Evolutionary conservation across 208 protist species (phyloP), one percentile per base, ranked within the genome.

Genomic region (Crithidia sp.): DNA sequence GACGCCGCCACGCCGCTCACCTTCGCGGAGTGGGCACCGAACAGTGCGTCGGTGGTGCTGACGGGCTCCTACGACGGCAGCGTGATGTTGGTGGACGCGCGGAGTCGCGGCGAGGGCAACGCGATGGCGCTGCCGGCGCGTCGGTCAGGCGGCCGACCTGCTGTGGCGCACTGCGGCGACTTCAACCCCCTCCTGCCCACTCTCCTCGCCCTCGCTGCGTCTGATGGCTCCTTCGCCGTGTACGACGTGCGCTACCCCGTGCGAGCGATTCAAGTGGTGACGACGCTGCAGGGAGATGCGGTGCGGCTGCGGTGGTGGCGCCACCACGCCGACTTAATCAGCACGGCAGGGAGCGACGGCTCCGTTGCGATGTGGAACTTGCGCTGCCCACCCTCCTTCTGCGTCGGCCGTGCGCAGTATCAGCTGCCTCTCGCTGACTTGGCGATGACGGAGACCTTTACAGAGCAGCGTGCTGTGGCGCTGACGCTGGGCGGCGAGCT

Each of bases 301-400:
- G 70, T 85, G 37, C 76, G 79, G 8, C 56, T 96, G 77, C 77
- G 77, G 67, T 96, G 86, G 85, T 69, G 89, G 60, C 74, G 77
- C 44, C 81, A 94, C 41, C 81, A 94, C 47, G 79, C 86, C 0
- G 91, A 96, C 73, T 58, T 94, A 63, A 76, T 96, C 49, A 80
- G 83, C 36, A 93, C 91, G 1, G 86, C 82, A 28, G 91, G 91
- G 69, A 87, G 81, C 55, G 91, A 96, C 75, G 89, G 91, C 17
- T 86, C 89, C 8, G 86, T 94, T 10, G 78, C 85, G 47, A n/a
- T 93, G 36, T 96, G 91, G 89, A 93, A 92, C 54, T 74, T 96
- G 16, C 89, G 89, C 40, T 76, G 71, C 61, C 77, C 87, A 7
- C 91, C 91, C 7, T 92, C 91, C 4, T 93, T 87, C 77, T 89